phyloP scores from a whole-genome alignment of 208 protist species.

The Porcisia deanei region DNA sequence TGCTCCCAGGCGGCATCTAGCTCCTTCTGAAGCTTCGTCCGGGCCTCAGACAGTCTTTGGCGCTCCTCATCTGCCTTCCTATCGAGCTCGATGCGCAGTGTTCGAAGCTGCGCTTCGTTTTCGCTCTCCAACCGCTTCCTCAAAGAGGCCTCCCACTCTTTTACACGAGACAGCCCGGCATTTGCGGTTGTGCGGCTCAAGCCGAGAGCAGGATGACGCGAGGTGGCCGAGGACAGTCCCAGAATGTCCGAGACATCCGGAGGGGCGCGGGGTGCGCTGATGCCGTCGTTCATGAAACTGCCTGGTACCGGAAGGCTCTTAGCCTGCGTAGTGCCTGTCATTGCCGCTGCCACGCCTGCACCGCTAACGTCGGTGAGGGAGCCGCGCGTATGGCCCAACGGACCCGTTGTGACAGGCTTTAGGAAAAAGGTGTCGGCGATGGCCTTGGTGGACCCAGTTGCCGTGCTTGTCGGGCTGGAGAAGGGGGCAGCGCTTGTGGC shows the following conservation, averaged over 20 bases:
- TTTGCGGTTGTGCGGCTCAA: background rate
- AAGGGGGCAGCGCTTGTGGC: background rate
- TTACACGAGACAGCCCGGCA: conserved; percentile 25
- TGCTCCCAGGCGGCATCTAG: conserved; percentile 29
- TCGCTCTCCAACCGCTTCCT: conserved; percentile 58
- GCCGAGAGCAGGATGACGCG: background rate
- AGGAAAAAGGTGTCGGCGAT: conserved; percentile 41
- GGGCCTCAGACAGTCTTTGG: conserved; percentile 26
- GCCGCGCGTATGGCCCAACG: background rate
- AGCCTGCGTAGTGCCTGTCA: background rate
- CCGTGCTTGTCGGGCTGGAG: background rate
- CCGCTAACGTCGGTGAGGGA: background rate
- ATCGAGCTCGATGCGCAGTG: conserved; percentile 43
- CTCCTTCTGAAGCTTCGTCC: conserved; percentile 19
- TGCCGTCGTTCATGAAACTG: conserved; percentile 7
- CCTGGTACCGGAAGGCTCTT: background rate
- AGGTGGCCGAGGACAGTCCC: conserved; percentile 4
- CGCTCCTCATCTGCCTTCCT: conserved; percentile 26
- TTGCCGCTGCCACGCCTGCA: background rate
- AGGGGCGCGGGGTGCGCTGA: conserved; percentile 13
- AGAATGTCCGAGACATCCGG: conserved; percentile 30
- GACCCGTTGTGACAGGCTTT: background rate
- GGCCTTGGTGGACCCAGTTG: conserved; percentile 37
- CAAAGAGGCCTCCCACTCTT: conserved; percentile 59
- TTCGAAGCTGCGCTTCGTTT: conserved; percentile 42